Conservation (phyloP, 2,329 filamentous ascomycete species). For the Samsoniella hepiali region DNA sequence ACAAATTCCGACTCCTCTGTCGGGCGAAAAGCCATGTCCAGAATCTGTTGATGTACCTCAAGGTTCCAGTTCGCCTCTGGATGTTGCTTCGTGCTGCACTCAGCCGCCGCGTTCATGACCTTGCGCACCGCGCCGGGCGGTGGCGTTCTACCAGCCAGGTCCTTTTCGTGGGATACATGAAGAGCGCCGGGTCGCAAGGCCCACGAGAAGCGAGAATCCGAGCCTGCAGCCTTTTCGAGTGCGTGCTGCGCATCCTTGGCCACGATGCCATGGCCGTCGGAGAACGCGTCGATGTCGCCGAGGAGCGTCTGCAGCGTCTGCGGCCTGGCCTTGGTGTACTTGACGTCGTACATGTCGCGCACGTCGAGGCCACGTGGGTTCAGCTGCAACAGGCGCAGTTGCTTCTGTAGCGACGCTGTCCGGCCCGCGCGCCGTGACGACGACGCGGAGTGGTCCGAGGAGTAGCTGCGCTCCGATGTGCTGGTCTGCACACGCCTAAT, state of each 20-base stretch:
- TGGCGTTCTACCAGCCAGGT: not conserved
- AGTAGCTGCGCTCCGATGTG: not conserved
- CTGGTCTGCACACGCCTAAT: not conserved
- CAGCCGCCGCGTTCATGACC: not conserved
- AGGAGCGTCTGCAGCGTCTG: not conserved
- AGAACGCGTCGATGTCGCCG: not conserved
- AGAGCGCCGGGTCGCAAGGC: not conserved
- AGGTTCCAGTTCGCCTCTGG: not conserved
- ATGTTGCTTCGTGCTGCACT: not conserved
- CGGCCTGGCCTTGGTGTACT: not conserved
- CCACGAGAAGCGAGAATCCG: not conserved
- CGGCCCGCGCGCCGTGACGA: not conserved
- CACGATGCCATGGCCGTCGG: not conserved
- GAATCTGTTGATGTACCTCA: not conserved
- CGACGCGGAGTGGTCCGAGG: not conserved
- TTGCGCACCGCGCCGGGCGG: not conserved
- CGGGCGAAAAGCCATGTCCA: not conserved
- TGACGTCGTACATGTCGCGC: not conserved
- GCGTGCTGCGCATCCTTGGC: not conserved
- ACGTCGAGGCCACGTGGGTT: not conserved
- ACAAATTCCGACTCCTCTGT: not conserved
- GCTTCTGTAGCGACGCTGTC: not conserved
- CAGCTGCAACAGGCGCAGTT: not conserved
- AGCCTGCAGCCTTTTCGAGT: not conserved
- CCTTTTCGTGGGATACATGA: not conserved